These are phyloP conservation scores for Naegleria fowleri DNA, from an alignment of 208 protist genomes.

Conservation along the genomic window DNA sequence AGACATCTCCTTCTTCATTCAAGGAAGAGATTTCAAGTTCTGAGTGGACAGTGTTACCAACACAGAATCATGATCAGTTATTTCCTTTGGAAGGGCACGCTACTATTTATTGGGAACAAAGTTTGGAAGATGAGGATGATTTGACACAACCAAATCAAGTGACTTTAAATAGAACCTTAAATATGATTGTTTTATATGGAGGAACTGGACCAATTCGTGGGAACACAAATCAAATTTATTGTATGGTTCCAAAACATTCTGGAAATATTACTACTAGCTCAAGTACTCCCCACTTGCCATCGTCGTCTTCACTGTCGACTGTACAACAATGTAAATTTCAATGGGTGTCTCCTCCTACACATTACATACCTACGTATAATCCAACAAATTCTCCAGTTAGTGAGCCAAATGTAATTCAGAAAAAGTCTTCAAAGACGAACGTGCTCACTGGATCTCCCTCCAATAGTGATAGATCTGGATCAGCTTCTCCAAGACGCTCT, in stretches of 20 bases:
- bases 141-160: not conserved
- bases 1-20: too few species aligned
- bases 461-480: not conserved
- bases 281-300: not conserved
- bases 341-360: not conserved
- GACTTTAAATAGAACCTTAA: not conserved
- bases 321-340: not conserved
- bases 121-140: not conserved
- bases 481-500: not conserved
- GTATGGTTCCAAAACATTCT: not conserved
- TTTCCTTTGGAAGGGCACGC: not conserved
- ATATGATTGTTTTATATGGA: slow-evolving; percentile 12
- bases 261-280: not conserved
- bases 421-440: not conserved
- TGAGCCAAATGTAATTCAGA: not conserved
- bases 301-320: not conserved
- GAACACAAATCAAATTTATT: not conserved
- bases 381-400: not conserved
- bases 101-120: not conserved
- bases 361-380: not conserved
- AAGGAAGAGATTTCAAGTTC: not conserved
- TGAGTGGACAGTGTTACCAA: not conserved
- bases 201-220: not conserved
- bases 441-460: not conserved
- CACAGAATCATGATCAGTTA: not conserved